phyloP scores from a whole-genome alignment of 2,329 filamentous ascomycete genomes.

The Trichoderma sp. region DNA sequence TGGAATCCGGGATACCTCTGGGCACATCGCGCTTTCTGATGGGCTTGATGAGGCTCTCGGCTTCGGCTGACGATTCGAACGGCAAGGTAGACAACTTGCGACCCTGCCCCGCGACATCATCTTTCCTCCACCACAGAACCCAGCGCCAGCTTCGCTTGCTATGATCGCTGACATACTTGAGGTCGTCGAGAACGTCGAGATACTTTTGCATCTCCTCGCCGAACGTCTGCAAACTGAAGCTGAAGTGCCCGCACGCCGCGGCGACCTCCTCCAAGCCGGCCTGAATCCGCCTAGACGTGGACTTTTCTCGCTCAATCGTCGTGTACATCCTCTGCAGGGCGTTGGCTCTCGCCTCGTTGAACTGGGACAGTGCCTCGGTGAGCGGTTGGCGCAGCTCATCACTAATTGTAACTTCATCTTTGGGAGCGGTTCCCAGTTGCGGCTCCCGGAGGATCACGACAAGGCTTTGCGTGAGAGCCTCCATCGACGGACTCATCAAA shows the following conservation, averaged over 20 bases:
- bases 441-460: constrained; percentile 80
- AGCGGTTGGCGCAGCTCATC: constrained; percentile 76
- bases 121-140: constrained; percentile 70
- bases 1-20: constrained; percentile 52
- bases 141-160: constrained; percentile 72
- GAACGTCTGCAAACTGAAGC: constrained; percentile 82
- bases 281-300: constrained; percentile 67
- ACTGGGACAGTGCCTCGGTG: constrained; percentile 71
- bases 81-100: constrained; percentile 31
- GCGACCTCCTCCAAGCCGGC: constrained; percentile 92
- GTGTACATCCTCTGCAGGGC: constrained; percentile 76
- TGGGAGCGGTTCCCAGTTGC: constrained; percentile 58
- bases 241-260: constrained; percentile 90
- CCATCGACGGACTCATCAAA: constrained; percentile 86
- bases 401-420: constrained; percentile 60
- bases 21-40: constrained; percentile 54
- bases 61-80: constrained; percentile 38
- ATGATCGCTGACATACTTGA: constrained; percentile 68
- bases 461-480: constrained; percentile 81
- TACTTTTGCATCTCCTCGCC: constrained; percentile 83
- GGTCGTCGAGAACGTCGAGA: constrained; percentile 75
- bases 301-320: constrained; percentile 67
- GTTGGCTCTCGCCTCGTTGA: constrained; percentile 68
- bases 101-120: not conserved
- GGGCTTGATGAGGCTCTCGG: constrained; percentile 42